Conservation (phyloP, 2,329 filamentous ascomycete species). For the Meredithiella fracta region DNA sequence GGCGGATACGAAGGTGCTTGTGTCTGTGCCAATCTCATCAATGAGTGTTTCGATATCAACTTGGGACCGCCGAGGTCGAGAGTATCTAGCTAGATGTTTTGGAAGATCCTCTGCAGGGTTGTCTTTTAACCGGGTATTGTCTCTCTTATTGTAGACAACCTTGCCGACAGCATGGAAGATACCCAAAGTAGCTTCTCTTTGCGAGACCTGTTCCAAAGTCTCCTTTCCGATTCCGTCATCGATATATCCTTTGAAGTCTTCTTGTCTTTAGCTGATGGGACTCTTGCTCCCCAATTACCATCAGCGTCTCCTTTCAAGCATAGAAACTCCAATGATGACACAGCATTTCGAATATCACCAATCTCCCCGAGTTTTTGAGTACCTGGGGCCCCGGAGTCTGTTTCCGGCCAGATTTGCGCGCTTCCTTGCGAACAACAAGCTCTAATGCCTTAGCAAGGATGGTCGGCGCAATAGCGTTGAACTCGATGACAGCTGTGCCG, state of each 20-base stretch:
- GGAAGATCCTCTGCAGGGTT: constrained; percentile 37
- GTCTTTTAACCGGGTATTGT: constrained; percentile 5
- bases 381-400: constrained; percentile 64
- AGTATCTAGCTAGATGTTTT: constrained; percentile 37
- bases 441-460: constrained; percentile 73
- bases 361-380: constrained; percentile 68
- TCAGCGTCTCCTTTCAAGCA: constrained; percentile 57
- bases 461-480: constrained; percentile 81
- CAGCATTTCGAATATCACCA: constrained; percentile 83
- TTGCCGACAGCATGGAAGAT: constrained; percentile 95
- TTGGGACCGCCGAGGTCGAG: constrained; percentile 45
- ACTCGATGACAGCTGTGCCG: constrained; percentile 66
- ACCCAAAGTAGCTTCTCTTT: constrained; percentile 75
- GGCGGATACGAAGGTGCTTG: constrained; percentile 73
- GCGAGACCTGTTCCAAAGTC: constrained; percentile 63
- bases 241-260: constrained; percentile 40
- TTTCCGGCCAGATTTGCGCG: constrained; percentile 56
- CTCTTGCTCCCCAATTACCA: constrained; percentile 56
- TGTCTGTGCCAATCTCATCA: constrained; percentile 85
- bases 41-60: constrained; percentile 62
- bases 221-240: constrained; percentile 66
- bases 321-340: constrained; percentile 81
- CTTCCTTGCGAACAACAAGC: constrained; percentile 68
- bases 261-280: constrained; percentile 54
- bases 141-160: constrained; percentile 86